phyloP scores from a whole-genome alignment of 2,329 filamentous ascomycete genomes.

The Didymella lethalis region DNA sequence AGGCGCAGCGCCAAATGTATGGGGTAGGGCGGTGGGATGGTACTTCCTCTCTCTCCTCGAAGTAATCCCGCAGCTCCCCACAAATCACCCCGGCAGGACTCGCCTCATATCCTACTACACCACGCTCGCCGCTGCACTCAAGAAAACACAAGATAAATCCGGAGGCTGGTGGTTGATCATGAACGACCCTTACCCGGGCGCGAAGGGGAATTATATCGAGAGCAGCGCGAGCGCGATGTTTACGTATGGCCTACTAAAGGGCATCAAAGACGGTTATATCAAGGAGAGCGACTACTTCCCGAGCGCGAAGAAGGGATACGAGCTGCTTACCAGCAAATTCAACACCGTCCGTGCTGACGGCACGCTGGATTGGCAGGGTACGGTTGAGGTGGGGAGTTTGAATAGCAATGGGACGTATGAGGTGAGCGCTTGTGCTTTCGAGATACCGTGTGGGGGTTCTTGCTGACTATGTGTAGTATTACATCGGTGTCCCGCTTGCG shows the following conservation, averaged over 20 bases:
- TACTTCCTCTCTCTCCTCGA: conserved; percentile 51
- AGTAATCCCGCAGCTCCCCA: conserved; percentile 53
- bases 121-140: conserved; percentile 50
- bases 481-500: conserved; percentile 39
- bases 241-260: conserved; percentile 33
- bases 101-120: conserved; percentile 49
- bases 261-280: conserved; percentile 27
- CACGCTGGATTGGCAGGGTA: conserved; percentile 58
- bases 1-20: conserved; percentile 35
- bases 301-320: conserved; percentile 52
- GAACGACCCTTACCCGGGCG: conserved; percentile 53
- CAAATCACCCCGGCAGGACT: conserved; percentile 39
- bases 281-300: conserved; percentile 37
- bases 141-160: conserved; percentile 48
- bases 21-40: conserved; percentile 37
- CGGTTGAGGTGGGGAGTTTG: conserved; percentile 59
- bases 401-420: conserved; percentile 57
- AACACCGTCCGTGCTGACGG: conserved; percentile 54
- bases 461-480: conserved; percentile 35
- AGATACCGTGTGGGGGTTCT: too few relatives aligned
- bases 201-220: conserved; percentile 64
- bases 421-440: conserved; percentile 42
- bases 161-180: conserved; percentile 66
- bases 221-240: conserved; percentile 63
- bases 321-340: conserved; percentile 51